Evolutionary conservation across 1,284 basidiomycete species (phyloP).

Genomic region (Leccinum cinnamomeum): DNA sequence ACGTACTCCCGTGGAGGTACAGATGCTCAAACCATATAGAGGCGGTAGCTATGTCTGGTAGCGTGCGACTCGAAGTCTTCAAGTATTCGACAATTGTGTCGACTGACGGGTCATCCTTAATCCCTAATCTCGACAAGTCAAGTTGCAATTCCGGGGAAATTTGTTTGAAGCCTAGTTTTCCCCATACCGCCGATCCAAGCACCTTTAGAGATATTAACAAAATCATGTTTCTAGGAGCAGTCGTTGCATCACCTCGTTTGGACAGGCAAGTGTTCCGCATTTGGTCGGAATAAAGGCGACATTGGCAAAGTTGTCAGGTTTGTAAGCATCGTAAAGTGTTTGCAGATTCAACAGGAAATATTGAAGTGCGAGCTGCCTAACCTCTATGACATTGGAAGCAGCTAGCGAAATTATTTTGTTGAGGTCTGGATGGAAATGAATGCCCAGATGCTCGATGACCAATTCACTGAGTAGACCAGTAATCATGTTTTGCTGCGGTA

Average conservation of each 20-base stretch:
- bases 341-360: too few relatives aligned
- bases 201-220: slow-evolving; percentile 19
- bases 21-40: slow-evolving; percentile 23
- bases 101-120: slow-evolving; percentile 20
- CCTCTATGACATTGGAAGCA: too few relatives aligned
- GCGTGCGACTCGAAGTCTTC: slow-evolving; percentile 2
- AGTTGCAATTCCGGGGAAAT: background rate
- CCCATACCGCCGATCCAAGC: slow-evolving; percentile 21
- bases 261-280: slow-evolving; percentile 2
- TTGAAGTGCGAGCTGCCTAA: too few relatives aligned
- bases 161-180: slow-evolving; percentile 26
- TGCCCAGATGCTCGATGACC: too few relatives aligned
- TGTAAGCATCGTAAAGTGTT: slow-evolving; percentile 17
- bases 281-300: slow-evolving; percentile 25
- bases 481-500: too few relatives aligned
- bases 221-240: background rate
- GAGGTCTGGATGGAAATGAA: too few relatives aligned
- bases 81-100: slow-evolving; percentile 18
- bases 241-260: slow-evolving; percentile 12
- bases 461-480: too few relatives aligned
- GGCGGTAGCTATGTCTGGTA: slow-evolving; percentile 5
- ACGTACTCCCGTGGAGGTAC: slow-evolving; percentile 21
- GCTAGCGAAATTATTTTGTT: too few relatives aligned
- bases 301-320: slow-evolving; percentile 15
- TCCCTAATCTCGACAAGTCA: slow-evolving; percentile 14